Evolutionary conservation across 2,329 filamentous ascomycete species (phyloP).

Genomic region (Cladosporium halotolerans): DNA sequence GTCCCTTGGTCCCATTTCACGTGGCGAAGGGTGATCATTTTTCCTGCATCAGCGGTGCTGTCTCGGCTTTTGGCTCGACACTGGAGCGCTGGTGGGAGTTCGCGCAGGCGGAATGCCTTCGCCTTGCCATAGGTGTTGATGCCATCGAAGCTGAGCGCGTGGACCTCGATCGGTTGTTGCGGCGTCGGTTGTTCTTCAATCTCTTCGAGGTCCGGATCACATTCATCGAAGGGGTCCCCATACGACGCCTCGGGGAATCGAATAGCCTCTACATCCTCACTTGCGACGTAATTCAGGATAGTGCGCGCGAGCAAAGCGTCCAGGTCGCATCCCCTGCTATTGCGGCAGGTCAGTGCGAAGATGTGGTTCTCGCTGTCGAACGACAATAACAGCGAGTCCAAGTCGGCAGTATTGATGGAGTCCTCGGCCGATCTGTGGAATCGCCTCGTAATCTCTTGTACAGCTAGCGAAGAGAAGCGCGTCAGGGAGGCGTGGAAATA

Average conservation of each 20-base stretch:
- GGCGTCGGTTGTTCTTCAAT: not conserved
- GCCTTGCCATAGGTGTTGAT: slow-evolving; percentile 7
- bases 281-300: not conserved
- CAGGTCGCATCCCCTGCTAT: not conserved
- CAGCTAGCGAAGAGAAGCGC: slow-evolving; percentile 18
- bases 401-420: slow-evolving; percentile 17
- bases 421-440: not conserved
- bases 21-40: slow-evolving; percentile 12
- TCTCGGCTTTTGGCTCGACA: not conserved
- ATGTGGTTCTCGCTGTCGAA: slow-evolving; percentile 5
- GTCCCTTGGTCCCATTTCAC: slow-evolving; percentile 12
- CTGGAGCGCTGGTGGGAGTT: slow-evolving; percentile 11
- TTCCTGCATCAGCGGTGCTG: not conserved
- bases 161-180: slow-evolving; percentile 3
- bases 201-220: slow-evolving; percentile 4
- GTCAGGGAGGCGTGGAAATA: slow-evolving; percentile 27
- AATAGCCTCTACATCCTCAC: not conserved
- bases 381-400: slow-evolving; percentile 14
- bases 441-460: not conserved
- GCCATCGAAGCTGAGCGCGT: slow-evolving; percentile 14
- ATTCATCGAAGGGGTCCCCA: slow-evolving; percentile 14
- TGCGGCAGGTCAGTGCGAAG: slow-evolving; percentile 2
- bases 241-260: slow-evolving; percentile 21
- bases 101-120: slow-evolving; percentile 14
- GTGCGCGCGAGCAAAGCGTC: not conserved